A percentile compares a stretch with the other conserved stretches of the same genome.
phyloP scores from a whole-genome alignment of 352 stramenopile genomes.

The Plasmopara halstedii region DNA sequence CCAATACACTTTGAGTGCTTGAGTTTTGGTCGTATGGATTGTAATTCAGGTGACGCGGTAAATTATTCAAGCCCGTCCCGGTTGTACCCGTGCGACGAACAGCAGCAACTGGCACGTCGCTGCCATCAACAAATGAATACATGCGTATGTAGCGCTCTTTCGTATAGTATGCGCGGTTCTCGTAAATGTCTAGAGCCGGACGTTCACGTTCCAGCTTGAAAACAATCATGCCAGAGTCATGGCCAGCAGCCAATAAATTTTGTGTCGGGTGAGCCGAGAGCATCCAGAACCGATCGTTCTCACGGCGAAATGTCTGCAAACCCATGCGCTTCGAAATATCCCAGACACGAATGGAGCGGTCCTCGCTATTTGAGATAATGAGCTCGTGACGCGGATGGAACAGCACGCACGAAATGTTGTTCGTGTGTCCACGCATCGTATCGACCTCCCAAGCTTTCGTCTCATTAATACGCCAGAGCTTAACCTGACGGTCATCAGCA shows the following conservation, averaged over 20 bases:
- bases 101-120: conserved; percentile 63
- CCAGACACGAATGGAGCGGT: conserved; percentile 98
- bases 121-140: conserved; percentile 90
- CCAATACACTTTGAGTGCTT: conserved; percentile 80
- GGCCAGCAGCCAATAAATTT: conserved; percentile 97
- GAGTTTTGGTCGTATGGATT: conserved; percentile 95
- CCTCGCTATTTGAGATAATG: conserved; percentile 99
- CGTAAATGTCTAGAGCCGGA: conserved; percentile 88
- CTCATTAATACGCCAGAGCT: conserved; percentile 99
- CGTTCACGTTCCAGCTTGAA: conserved; percentile 98
- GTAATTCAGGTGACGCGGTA: conserved; percentile 92
- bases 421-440: conserved; percentile 98
- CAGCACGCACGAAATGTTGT: conserved; percentile 99
- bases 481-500: conserved; percentile 98
- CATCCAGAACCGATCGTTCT: conserved; percentile 99
- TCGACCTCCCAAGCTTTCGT: conserved; percentile 99
- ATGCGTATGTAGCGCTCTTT: conserved; percentile 97
- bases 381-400: conserved; percentile 99
- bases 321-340: conserved; percentile 98
- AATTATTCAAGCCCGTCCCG: conserved; percentile 87
- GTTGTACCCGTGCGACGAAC: conserved; percentile 58
- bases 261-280: conserved; percentile 92
- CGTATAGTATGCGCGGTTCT: conserved; percentile 92
- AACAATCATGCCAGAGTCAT: conserved; percentile 99
- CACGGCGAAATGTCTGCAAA: conserved; percentile 97